Conservation (phyloP, 106 monocot species). For the Hemerocallis citrina region DNA sequence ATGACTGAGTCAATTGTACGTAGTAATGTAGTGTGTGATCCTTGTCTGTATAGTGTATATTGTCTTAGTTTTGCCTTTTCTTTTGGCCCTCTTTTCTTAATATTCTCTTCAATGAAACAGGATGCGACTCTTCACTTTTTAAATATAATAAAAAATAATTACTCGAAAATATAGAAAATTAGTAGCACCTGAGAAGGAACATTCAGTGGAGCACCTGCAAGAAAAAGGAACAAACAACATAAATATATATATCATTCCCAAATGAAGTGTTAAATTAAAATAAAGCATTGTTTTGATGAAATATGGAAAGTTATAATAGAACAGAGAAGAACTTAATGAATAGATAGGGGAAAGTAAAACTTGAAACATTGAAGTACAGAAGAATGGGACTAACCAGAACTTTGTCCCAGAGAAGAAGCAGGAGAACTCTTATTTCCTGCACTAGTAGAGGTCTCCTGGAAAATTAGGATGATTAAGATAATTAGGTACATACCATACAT, state of each 20-base stretch:
- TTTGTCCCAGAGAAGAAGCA: constrained; percentile 18
- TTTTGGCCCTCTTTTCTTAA: no score
- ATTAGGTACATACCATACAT: no score
- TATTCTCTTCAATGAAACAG: no score
- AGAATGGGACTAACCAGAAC: constrained; percentile 40
- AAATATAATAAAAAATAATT: no score
- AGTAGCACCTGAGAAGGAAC: constrained; percentile 25
- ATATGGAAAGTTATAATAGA: not conserved
- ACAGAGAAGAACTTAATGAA: no score
- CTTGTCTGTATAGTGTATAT: no score
- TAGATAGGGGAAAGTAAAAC: no score
- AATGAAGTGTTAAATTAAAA: not conserved
- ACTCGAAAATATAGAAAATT: no score
- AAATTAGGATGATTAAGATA: not conserved
- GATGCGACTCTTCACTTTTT: no score
- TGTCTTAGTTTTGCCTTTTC: no score
- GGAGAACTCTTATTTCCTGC: constrained; percentile 18
- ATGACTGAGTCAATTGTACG: no score
- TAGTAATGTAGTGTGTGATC: no score
- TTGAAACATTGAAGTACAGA: not conserved
- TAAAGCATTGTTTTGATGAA: not conserved
- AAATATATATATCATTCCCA: not conserved
- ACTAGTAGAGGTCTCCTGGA: constrained; percentile 44
- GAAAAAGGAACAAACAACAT: constrained; percentile 2
- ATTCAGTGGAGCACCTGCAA: constrained; percentile 21